A percentile compares a stretch with the other conserved stretches of the same genome.
Evolutionary conservation across 2,329 filamentous ascomycete genomes (phyloP).

Genomic region (Fusarium sp.): DNA sequence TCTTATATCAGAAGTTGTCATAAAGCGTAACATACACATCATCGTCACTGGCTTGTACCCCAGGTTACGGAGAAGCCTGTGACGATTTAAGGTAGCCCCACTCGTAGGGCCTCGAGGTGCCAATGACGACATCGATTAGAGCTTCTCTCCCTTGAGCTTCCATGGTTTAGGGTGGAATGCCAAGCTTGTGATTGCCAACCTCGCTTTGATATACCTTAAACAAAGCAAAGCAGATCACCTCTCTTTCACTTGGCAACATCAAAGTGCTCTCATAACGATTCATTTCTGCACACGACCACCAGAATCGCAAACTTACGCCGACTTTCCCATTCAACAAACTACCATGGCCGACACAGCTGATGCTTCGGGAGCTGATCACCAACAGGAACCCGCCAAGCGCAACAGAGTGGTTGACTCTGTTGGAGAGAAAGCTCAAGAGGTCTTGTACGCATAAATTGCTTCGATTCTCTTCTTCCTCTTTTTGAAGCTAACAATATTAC

Average conservation of each 20-base stretch:
- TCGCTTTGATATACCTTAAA: constrained; percentile 2
- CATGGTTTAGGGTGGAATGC: constrained; percentile 25
- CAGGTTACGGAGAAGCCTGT: background rate
- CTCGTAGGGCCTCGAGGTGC: constrained; percentile 3
- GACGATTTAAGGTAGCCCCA: constrained; percentile 22
- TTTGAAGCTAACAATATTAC: constrained; percentile 11
- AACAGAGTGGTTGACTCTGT: constrained; percentile 51
- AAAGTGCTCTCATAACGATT: background rate
- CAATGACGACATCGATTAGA: constrained; percentile 38
- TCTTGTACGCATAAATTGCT: constrained; percentile 50
- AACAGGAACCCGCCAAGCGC: constrained; percentile 33
- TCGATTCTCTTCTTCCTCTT: background rate
- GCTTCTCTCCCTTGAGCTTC: constrained; percentile 24
- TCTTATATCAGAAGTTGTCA: constrained; percentile 10
- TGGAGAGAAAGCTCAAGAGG: constrained; percentile 58
- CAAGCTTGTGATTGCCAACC: constrained; percentile 27
- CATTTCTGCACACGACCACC: background rate
- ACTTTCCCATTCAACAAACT: background rate
- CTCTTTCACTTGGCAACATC: background rate
- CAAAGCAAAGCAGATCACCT: background rate
- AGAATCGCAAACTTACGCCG: background rate
- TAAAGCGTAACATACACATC: constrained; percentile 20
- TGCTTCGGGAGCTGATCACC: constrained; percentile 32
- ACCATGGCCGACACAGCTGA: constrained; percentile 40
- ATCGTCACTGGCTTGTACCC: background rate